phyloP scores from a whole-genome alignment of 2,329 filamentous ascomycete genomes.

The Stagonosporopsis cucurbitacearum region DNA sequence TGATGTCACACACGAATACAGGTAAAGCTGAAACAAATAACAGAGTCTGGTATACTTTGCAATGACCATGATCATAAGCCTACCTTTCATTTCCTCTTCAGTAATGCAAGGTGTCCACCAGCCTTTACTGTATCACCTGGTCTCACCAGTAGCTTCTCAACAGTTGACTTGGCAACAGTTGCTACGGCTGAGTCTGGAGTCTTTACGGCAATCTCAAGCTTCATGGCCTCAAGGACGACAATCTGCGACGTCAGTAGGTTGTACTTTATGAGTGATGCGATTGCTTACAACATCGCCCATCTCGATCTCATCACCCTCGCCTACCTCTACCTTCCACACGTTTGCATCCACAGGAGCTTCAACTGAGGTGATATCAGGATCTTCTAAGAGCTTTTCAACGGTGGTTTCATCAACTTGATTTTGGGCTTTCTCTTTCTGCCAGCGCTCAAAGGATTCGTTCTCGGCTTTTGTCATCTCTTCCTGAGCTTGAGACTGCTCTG shows the following conservation, averaged over 20 bases:
- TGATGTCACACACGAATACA: neutral
- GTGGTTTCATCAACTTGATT: constrained; percentile 56
- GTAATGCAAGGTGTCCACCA: constrained; percentile 43
- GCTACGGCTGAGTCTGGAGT: constrained; percentile 36
- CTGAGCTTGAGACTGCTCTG: constrained; percentile 57
- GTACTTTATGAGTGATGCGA: neutral
- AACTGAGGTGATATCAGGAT: constrained; percentile 47
- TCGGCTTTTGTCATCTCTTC: constrained; percentile 57
- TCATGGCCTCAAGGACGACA: constrained; percentile 56
- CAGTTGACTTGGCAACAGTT: constrained; percentile 29
- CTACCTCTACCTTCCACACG: constrained; percentile 54
- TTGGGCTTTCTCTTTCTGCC: constrained; percentile 53
- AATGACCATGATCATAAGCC: neutral
- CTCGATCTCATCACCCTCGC: constrained; percentile 47
- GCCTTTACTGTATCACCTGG: constrained; percentile 51
- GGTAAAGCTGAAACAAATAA: no score
- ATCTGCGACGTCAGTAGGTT: constrained; percentile 32
- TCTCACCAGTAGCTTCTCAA: constrained; percentile 53
- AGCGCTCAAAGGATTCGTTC: constrained; percentile 52
- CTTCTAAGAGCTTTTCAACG: constrained; percentile 58
- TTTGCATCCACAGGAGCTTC: constrained; percentile 56
- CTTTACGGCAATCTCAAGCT: constrained; percentile 55
- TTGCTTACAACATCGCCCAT: constrained; percentile 40
- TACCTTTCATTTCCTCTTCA: constrained; percentile 10
- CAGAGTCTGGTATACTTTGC: neutral